These are phyloP conservation scores for Vickermania spadyakhi DNA, from an alignment of 208 protist species.

Conservation along the genomic window DNA sequence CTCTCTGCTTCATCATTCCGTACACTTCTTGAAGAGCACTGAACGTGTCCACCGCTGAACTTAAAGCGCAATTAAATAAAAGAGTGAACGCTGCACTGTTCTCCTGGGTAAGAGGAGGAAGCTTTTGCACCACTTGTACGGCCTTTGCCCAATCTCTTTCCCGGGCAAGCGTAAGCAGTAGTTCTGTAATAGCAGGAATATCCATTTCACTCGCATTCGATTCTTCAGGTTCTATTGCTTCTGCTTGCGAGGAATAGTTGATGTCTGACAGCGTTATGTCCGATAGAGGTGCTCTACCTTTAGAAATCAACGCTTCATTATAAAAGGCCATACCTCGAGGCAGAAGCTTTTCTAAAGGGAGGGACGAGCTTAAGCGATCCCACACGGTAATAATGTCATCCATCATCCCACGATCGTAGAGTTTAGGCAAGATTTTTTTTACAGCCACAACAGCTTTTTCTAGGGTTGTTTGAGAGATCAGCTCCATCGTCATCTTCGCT, in stretches of 20 bases:
- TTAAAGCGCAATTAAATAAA: slow-evolving; percentile 84
- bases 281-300: slow-evolving; percentile 36
- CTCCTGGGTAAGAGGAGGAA: slow-evolving; percentile 12
- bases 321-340: slow-evolving; percentile 58
- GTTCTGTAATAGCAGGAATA: slow-evolving; percentile 43
- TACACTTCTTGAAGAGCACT: slow-evolving; percentile 36
- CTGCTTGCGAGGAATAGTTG: slow-evolving; percentile 8
- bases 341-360: slow-evolving; percentile 28
- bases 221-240: neutral
- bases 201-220: slow-evolving; percentile 6
- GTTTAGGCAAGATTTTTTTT: slow-evolving; percentile 36
- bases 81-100: slow-evolving; percentile 59
- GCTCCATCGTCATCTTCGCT: slow-evolving; percentile 17
- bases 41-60: slow-evolving; percentile 54
- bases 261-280: slow-evolving; percentile 32
- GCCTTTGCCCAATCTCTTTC: slow-evolving; percentile 69
- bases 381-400: slow-evolving; percentile 60
- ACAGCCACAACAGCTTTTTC: slow-evolving; percentile 15
- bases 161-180: slow-evolving; percentile 73
- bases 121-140: slow-evolving; percentile 23
- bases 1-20: slow-evolving; percentile 31
- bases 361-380: slow-evolving; percentile 24
- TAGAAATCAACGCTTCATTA: slow-evolving; percentile 55
- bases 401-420: slow-evolving; percentile 49
- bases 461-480: slow-evolving; percentile 25